phyloP scores from a whole-genome alignment of 306 rosid species.

The Fagus sylvatica region DNA sequence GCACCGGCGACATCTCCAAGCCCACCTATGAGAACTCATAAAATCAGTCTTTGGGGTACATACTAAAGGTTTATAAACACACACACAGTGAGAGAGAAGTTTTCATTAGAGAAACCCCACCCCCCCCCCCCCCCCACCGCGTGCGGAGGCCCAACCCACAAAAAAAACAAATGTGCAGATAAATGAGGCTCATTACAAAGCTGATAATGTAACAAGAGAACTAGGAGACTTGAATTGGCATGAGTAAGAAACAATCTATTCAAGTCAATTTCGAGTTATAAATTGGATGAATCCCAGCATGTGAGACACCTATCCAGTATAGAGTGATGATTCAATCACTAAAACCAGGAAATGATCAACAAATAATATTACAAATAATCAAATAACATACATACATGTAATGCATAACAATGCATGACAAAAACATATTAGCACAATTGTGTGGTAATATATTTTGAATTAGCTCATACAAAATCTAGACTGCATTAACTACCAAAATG shows the following conservation, averaged over 20 bases:
- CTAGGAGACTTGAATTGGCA: not conserved
- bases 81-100: not conserved
- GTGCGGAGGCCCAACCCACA: not conserved
- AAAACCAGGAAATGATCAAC: not conserved
- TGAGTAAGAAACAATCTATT: not conserved
- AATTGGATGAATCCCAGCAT: not conserved
- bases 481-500: conserved; percentile 1
- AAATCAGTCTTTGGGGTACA: conserved; percentile 25
- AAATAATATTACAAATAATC: not conserved
- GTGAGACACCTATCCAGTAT: not conserved
- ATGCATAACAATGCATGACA: not conserved
- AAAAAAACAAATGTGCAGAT: not conserved
- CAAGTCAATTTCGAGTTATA: not conserved
- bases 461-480: not conserved
- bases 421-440: not conserved
- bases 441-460: not conserved
- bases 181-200: not conserved
- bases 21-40: conserved; percentile 68
- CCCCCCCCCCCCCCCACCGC: not conserved
- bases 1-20: conserved; percentile 99
- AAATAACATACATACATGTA: not conserved
- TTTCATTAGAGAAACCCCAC: not conserved
- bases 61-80: conserved; percentile 6
- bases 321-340: not conserved
- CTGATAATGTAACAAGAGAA: not conserved